Base-by-base conservation (phyloP, 1,139 yeast genomes). In the Blastobotrys ciferrii region DNA sequence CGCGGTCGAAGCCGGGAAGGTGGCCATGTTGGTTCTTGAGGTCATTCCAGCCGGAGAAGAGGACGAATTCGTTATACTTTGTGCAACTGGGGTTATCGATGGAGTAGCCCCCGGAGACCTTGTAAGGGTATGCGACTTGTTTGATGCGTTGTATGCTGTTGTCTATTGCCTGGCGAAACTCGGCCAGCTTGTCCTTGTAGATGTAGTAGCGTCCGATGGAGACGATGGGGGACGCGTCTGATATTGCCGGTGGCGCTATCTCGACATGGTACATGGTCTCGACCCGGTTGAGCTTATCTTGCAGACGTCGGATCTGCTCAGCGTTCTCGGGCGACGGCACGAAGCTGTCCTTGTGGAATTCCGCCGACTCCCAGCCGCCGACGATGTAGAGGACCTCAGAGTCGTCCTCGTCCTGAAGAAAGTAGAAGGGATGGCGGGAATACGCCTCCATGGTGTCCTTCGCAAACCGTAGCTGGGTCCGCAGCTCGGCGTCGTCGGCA, bases 311-410 rank as follows among this genome's bases (percentile, higher is more conserved):
- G 4, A 33, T 7, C 20, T n/a, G 38, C 12, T 33, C 38, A 6
- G 13, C 12, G 38, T 33, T 33, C 12, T 33, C 18, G 7, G 18
- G 18, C 4, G 38, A 14, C 19, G 38, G 38, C 15, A 33, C 15
- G 20, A 33, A 33, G 4, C 15, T 12, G 6, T 33, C 20, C 15
- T 11, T 33, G 20, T 33, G 38, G 20, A 14, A 6, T 4, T 4
- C 38, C 7, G 38, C 38, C 6, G 38, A 33, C 20, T 13, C 12
- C 38, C 38, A 33, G 12, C 38, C 38, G 5, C 38, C 38, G 20
- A 33, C 15, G 15, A 33, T 33, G 12, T 14, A 33, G 12, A 33
- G 4, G 18, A 33, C 11, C 38, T 13, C 9, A 17, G 18, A 6
- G 38, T 33, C 38, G 12, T 33, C 38, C 12, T 33, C 38, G 15